These are phyloP conservation scores for Phytophthora nicotianae DNA, from an alignment of 352 stramenopile species.

Conservation along the genomic window DNA sequence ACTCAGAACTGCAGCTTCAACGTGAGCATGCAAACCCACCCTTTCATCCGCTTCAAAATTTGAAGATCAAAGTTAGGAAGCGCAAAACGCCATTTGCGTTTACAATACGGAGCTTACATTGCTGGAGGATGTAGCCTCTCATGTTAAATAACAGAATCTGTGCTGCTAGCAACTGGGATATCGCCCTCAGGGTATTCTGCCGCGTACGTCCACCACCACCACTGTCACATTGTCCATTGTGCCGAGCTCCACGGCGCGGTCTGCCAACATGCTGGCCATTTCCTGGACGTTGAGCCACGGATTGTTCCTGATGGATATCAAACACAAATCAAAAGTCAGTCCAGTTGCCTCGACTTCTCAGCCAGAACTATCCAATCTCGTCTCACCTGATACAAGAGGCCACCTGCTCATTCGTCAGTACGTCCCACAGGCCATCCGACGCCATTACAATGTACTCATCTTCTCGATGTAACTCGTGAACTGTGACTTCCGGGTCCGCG, in stretches of 20 bases:
- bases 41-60: not conserved
- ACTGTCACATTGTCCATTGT: constrained; percentile 84
- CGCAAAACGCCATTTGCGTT: constrained; percentile 20
- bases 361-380: constrained; percentile 11
- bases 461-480: constrained; percentile 45
- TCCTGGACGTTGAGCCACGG: constrained; percentile 67
- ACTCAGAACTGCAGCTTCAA: not conserved
- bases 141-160: constrained; percentile 38
- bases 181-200: constrained; percentile 27
- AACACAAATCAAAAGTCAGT: constrained; percentile 17
- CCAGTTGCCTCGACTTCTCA: constrained; percentile 3
- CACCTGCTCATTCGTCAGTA: constrained; percentile 73
- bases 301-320: constrained; percentile 49
- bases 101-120: constrained; percentile 28
- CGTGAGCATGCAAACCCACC: not conserved
- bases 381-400: constrained; percentile 57
- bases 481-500: constrained; percentile 64
- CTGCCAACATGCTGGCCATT: constrained; percentile 61
- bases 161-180: too few species aligned
- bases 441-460: constrained; percentile 83
- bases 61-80: constrained; percentile 1
- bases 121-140: constrained; percentile 17
- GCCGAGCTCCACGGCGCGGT: constrained; percentile 70
- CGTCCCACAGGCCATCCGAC: constrained; percentile 81
- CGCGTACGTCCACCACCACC: constrained; percentile 69